Conservation (phyloP, 352 stramenopile genomes). For the Phytophthora brassicae region DNA sequence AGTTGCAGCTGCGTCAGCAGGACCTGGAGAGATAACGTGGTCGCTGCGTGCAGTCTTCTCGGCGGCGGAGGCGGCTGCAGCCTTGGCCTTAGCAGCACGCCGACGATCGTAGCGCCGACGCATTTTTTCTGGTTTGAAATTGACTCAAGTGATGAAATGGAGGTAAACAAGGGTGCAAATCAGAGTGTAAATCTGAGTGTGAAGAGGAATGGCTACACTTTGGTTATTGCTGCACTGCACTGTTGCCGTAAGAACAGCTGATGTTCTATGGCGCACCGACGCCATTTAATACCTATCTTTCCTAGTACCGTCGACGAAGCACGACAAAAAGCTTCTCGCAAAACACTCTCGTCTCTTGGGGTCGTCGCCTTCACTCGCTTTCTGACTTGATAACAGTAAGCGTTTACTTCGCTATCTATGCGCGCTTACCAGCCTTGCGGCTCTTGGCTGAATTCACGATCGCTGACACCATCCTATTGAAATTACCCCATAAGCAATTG, state of each 20-base stretch:
- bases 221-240: too few relatives aligned
- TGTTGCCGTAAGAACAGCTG: too few relatives aligned
- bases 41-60: constrained; percentile 10
- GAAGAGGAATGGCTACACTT: too few relatives aligned
- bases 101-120: constrained; percentile 53
- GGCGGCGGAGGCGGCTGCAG: constrained; percentile 17
- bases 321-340: too few relatives aligned
- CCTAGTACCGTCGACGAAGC: too few relatives aligned
- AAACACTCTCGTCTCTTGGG: background rate
- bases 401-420: constrained; percentile 22
- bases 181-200: too few relatives aligned
- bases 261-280: too few relatives aligned
- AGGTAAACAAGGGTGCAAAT: too few relatives aligned
- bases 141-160: too few relatives aligned
- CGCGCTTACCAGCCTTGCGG: constrained; percentile 40
- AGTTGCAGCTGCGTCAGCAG: background rate
- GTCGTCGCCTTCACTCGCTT: background rate
- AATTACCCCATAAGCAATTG: background rate
- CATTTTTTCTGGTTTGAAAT: too few relatives aligned
- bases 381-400: background rate
- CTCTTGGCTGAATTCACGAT: constrained; percentile 75
- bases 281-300: too few relatives aligned
- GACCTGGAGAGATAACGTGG: background rate
- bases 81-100: constrained; percentile 44
- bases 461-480: constrained; percentile 79